Evolutionary conservation across 176 grass and related monocot species (phyloP).

Genomic region (Poa pratensis): DNA sequence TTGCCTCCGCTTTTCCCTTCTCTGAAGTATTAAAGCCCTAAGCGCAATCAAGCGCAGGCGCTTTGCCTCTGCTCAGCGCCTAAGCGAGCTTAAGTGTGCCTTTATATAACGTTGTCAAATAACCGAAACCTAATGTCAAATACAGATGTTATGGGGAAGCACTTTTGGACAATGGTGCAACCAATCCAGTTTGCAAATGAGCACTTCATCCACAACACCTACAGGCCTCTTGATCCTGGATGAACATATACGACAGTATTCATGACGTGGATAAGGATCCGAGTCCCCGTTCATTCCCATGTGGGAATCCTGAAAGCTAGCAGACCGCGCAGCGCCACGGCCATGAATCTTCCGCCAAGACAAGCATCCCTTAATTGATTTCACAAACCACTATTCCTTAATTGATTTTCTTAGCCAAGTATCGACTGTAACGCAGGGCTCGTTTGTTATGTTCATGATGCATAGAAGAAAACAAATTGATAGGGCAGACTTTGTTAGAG

Average conservation of each 20-base stretch:
- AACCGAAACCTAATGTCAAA: neutral
- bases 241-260: neutral
- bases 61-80: too few relatives aligned
- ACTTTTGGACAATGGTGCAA: neutral
- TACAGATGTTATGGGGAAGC: neutral
- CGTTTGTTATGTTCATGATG: neutral
- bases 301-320: neutral
- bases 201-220: neutral
- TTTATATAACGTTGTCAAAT: too few relatives aligned
- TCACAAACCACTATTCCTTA: neutral
- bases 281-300: neutral
- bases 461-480: neutral
- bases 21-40: too few relatives aligned
- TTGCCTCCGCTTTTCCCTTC: too few relatives aligned
- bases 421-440: neutral
- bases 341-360: too few relatives aligned
- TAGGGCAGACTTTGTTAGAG: neutral
- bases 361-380: neutral
- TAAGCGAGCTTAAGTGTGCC: too few relatives aligned
- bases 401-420: neutral
- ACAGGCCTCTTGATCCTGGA: neutral
- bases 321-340: too few relatives aligned
- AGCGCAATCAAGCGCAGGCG: too few relatives aligned
- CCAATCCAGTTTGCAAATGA: neutral
- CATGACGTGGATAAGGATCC: neutral